A percentile compares a stretch with the other conserved stretches of the same genome.
Conservation (phyloP, 2,329 filamentous ascomycete genomes). For the Sclerotinia nivalis region DNA sequence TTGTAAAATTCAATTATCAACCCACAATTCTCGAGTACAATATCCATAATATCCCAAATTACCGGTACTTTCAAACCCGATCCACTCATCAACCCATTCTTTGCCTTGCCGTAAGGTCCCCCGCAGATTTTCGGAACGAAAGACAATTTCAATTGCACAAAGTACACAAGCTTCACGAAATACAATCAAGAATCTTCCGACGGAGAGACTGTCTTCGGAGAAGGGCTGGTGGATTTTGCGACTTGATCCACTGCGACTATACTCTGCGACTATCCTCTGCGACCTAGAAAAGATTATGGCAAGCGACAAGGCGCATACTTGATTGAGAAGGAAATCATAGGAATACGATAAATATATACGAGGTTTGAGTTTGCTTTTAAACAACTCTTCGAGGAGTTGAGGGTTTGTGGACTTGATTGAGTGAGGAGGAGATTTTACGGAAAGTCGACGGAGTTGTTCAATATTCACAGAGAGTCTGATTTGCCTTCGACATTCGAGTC, state of each 20-base stretch:
- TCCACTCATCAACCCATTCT: constrained; percentile 1
- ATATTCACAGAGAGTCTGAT: not conserved
- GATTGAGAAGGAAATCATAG: not conserved
- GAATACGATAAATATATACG: not conserved
- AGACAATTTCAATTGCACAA: constrained; percentile 11
- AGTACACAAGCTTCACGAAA: constrained; percentile 8
- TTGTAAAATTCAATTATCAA: not conserved
- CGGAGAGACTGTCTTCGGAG: not conserved
- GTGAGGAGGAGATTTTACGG: not conserved
- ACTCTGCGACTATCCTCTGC: not conserved
- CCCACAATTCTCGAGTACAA: not conserved
- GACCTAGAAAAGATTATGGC: not conserved
- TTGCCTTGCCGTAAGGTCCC: not conserved
- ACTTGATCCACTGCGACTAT: not conserved
- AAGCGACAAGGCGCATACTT: not conserved
- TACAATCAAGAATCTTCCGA: not conserved
- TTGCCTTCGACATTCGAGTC: not conserved
- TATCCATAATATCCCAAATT: not conserved
- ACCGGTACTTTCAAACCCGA: constrained; percentile 7
- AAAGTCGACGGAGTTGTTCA: not conserved
- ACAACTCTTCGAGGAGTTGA: not conserved
- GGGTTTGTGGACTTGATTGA: not conserved
- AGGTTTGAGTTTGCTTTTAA: not conserved
- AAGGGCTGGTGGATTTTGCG: not conserved
- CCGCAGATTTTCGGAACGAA: constrained; percentile 16